Conservation (phyloP, 148 eudicot genomes). For the Hydrangea macrophylla region DNA sequence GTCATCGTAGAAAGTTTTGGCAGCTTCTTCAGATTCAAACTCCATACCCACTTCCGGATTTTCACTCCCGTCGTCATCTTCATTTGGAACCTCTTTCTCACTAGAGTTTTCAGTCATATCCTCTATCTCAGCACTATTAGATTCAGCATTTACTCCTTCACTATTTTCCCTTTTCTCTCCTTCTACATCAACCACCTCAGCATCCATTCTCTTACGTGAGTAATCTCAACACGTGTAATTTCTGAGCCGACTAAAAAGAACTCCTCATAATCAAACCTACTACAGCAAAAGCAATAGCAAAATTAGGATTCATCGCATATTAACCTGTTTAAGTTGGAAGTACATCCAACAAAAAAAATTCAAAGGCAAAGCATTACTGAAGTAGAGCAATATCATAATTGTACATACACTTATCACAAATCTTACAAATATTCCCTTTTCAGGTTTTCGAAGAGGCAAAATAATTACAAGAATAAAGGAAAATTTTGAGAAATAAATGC, state of each 20-base stretch:
- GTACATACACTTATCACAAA: neutral
- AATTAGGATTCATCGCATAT: neutral
- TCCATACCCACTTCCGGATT: slow-evolving; percentile 39
- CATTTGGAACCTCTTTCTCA: slow-evolving; percentile 18
- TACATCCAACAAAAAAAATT: slow-evolving; percentile 2
- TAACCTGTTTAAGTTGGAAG: neutral
- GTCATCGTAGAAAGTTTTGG: slow-evolving; percentile 34
- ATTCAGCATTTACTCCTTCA: slow-evolving; percentile 15
- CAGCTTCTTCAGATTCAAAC: slow-evolving; percentile 43
- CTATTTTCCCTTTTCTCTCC: slow-evolving; percentile 22
- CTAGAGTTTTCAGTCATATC: slow-evolving; percentile 8
- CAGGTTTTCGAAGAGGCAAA: neutral
- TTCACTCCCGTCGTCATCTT: slow-evolving; percentile 17
- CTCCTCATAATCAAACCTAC: neutral
- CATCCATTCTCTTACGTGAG: slow-evolving; percentile 14
- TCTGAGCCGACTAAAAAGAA: slow-evolving; percentile 5
- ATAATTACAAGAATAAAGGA: neutral
- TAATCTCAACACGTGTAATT: neutral
- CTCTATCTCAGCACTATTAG: slow-evolving; percentile 16
- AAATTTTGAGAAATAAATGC: neutral
- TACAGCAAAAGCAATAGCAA: neutral
- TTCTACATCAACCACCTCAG: slow-evolving; percentile 18
- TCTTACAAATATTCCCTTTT: neutral
- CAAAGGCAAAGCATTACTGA: no score
- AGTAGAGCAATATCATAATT: neutral